Evolutionary conservation across 2,329 filamentous ascomycete genomes (phyloP).

Genomic region (Chaetothyriales sp.): DNA sequence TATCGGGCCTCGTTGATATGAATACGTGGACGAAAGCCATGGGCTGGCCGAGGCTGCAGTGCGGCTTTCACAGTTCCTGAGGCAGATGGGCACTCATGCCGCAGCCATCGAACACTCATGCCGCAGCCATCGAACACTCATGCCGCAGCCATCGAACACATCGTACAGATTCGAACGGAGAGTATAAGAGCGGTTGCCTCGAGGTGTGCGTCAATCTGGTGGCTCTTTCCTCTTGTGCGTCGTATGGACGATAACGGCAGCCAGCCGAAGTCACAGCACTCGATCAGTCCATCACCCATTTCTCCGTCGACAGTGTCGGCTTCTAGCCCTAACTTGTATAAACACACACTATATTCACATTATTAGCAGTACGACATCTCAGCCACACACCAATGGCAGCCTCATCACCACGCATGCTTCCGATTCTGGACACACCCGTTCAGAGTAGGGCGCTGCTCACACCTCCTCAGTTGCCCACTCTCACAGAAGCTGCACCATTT

Average conservation of each 20-base stretch:
- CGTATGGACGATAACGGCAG: no score
- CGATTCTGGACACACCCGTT: background rate
- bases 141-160: background rate
- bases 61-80: background rate
- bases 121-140: background rate
- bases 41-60: conserved; percentile 7
- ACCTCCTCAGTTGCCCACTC: conserved; percentile 10
- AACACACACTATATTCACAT: no score
- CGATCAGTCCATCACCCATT: background rate
- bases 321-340: background rate
- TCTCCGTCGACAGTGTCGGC: background rate
- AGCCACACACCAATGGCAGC: background rate
- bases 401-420: background rate
- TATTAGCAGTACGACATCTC: background rate
- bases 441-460: conserved; percentile 8
- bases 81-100: background rate
- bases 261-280: background rate
- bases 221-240: background rate
- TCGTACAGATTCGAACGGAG: no score
- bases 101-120: background rate
- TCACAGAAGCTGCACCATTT: conserved; percentile 11
- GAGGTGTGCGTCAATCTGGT: background rate
- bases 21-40: conserved; percentile 10
- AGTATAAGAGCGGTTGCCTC: background rate
- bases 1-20: conserved; percentile 14